phyloP scores from a whole-genome alignment of 2,329 filamentous ascomycete species.

The Pseudogymnoascus sp. region DNA sequence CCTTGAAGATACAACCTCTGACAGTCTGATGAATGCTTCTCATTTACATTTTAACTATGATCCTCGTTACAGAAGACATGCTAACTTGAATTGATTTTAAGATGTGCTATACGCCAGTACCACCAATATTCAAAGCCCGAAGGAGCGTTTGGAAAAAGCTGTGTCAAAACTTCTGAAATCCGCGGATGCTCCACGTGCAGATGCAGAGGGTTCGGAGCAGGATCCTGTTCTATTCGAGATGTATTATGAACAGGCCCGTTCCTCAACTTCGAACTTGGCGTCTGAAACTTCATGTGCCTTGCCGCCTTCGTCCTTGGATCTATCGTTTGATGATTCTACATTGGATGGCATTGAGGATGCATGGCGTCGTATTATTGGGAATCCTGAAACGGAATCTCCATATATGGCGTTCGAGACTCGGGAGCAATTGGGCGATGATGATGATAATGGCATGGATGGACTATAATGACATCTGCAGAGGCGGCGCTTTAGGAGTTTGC shows the following conservation, averaged over 20 bases:
- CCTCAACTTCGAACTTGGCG: slow-evolving; percentile 21
- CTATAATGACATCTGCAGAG: not conserved
- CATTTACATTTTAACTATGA: slow-evolving; percentile 12
- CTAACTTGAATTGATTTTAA: slow-evolving; percentile 21
- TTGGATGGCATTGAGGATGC: slow-evolving; percentile 58
- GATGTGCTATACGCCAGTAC: slow-evolving; percentile 29
- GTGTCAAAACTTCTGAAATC: slow-evolving; percentile 34
- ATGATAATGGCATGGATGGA: slow-evolving; percentile 34
- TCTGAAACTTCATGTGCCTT: slow-evolving; percentile 44
- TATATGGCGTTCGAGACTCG: slow-evolving; percentile 78
- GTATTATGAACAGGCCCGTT: slow-evolving; percentile 45
- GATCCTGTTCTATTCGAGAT: slow-evolving; percentile 39
- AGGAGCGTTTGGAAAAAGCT: slow-evolving; percentile 26
- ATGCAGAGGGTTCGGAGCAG: slow-evolving; percentile 21
- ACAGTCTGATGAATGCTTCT: slow-evolving; percentile 66
- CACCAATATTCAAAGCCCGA: slow-evolving; percentile 15
- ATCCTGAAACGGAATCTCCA: slow-evolving; percentile 34
- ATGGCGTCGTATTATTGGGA: slow-evolving; percentile 53
- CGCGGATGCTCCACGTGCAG: not conserved
- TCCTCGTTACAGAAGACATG: slow-evolving; percentile 10
- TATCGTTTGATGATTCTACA: slow-evolving; percentile 65
- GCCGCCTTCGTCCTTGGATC: slow-evolving; percentile 49
- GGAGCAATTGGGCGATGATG: slow-evolving; percentile 51
- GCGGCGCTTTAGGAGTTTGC: not conserved
- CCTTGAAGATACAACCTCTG: slow-evolving; percentile 79